Evolutionary conservation across 2,329 filamentous ascomycete genomes (phyloP).

Genomic region (Cyclaneusma minus): DNA sequence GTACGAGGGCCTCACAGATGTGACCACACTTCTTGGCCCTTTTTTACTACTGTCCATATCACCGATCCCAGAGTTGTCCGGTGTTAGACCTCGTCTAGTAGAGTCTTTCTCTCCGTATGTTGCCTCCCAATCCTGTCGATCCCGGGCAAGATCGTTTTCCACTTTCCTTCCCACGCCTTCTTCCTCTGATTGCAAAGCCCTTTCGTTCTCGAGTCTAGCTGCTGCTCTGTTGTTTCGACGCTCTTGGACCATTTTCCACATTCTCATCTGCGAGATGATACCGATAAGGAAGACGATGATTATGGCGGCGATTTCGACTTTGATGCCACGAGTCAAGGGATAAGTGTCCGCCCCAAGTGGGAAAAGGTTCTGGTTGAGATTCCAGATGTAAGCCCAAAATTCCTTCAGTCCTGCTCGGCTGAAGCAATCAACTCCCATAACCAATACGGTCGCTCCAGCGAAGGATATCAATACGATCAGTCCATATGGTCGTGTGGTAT

Average conservation of each 20-base stretch:
- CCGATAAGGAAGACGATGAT: conserved; percentile 62
- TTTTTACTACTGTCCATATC: conserved; percentile 32
- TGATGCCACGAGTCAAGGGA: conserved; percentile 72
- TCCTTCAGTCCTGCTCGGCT: conserved; percentile 84
- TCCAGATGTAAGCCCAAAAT: conserved; percentile 91
- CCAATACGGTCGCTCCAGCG: conserved; percentile 59
- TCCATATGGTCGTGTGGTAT: conserved; percentile 61
- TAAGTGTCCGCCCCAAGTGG: conserved; percentile 64
- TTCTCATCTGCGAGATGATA: conserved; percentile 66
- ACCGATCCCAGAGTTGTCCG: conserved; percentile 16
- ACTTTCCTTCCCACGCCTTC: conserved; percentile 53
- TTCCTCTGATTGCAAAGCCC: conserved; percentile 48
- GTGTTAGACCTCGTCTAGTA: conserved; percentile 11
- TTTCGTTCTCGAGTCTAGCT: conserved; percentile 30
- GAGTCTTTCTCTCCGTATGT: conserved; percentile 49
- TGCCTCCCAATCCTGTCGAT: conserved; percentile 60
- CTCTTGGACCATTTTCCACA: conserved; percentile 69
- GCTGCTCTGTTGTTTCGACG: conserved; percentile 36
- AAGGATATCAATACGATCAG: conserved; percentile 68
- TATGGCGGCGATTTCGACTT: conserved; percentile 67
- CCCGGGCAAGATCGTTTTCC: conserved; percentile 43
- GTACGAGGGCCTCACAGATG: conserved; percentile 19
- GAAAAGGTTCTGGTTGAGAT: conserved; percentile 64
- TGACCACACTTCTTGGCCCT: conserved; percentile 10
- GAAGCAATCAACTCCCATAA: conserved; percentile 84